Evolutionary conservation across 2,329 filamentous ascomycete species (phyloP).

Genomic region (Ceratocystis eucalypticola): DNA sequence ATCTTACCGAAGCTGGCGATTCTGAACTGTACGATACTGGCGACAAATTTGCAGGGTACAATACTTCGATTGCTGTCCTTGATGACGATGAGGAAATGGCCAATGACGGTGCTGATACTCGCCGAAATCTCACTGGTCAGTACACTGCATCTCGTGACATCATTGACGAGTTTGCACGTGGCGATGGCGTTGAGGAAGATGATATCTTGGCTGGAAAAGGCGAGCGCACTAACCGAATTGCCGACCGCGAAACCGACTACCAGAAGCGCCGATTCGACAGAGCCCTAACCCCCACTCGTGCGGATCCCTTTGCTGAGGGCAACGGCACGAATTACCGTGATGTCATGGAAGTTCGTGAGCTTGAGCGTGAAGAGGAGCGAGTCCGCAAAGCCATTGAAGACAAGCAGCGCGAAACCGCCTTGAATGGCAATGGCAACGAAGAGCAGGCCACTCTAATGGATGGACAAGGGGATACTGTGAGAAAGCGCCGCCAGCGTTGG

Average conservation of each 20-base stretch:
- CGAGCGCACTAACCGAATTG: slow-evolving; percentile 82
- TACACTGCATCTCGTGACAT: slow-evolving; percentile 88
- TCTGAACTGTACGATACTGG: slow-evolving; percentile 70
- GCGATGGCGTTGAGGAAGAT: slow-evolving; percentile 76
- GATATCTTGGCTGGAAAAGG: slow-evolving; percentile 70
- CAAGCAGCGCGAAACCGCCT: slow-evolving; percentile 44
- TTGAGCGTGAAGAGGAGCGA: slow-evolving; percentile 87
- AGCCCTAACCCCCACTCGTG: slow-evolving; percentile 69
- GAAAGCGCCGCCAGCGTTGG: slow-evolving; percentile 92
- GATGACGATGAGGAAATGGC: slow-evolving; percentile 69
- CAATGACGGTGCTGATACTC: slow-evolving; percentile 59
- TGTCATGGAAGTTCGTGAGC: slow-evolving; percentile 76
- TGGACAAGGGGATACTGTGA: slow-evolving; percentile 56
- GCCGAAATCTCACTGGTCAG: slow-evolving; percentile 74
- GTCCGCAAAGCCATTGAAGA: slow-evolving; percentile 69
- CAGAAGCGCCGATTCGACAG: slow-evolving; percentile 91
- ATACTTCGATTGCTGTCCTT: slow-evolving; percentile 69
- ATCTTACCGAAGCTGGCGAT: slow-evolving; percentile 79
- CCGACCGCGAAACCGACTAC: slow-evolving; percentile 90
- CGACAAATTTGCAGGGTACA: slow-evolving; percentile 81
- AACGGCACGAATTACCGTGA: slow-evolving; percentile 77
- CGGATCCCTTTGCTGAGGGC: slow-evolving; percentile 65
- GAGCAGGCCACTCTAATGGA: slow-evolving; percentile 58
- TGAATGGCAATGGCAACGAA: slow-evolving; percentile 41
- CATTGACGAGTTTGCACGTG: slow-evolving; percentile 85